Evolutionary conservation across 2,329 filamentous ascomycete species (phyloP).

Genomic region (Penicillium sp.): DNA sequence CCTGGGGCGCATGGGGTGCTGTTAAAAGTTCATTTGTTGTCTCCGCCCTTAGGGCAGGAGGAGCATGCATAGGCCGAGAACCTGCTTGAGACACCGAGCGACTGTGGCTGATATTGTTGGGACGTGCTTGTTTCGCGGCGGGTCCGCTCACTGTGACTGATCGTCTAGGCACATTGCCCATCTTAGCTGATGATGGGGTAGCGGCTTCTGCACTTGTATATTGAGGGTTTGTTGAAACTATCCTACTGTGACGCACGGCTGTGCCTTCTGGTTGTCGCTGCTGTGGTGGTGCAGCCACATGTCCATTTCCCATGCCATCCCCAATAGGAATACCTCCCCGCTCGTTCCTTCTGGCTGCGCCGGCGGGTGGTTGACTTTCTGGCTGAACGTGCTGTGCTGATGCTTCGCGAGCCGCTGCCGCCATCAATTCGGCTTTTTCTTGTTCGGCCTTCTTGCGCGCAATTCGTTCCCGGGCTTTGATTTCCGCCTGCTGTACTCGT

Average conservation of each 20-base stretch:
- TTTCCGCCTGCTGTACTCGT: conserved; percentile 77
- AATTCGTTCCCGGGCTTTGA: conserved; percentile 61
- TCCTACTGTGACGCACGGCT: conserved; percentile 17
- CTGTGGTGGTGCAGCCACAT: conserved; percentile 2
- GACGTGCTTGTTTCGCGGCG: conserved; percentile 9
- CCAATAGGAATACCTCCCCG: background rate
- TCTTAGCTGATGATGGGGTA: conserved; percentile 14
- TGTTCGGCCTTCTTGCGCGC: conserved; percentile 29
- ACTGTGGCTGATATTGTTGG: conserved; percentile 2
- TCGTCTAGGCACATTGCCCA: conserved; percentile 24
- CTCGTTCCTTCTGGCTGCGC: background rate
- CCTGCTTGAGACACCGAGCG: conserved; percentile 18
- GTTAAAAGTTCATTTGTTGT: conserved; percentile 13
- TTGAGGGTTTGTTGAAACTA: conserved; percentile 20
- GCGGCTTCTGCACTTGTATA: conserved; percentile 17
- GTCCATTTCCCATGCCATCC: background rate
- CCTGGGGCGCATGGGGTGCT: conserved; percentile 16
- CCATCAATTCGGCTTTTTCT: conserved; percentile 15
- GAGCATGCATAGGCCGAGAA: background rate
- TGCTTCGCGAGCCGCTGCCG: conserved; percentile 1
- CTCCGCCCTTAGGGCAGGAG: conserved; percentile 7
- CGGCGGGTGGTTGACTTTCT: conserved; percentile 7
- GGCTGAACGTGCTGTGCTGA: conserved; percentile 7
- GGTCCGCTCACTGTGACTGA: conserved; percentile 27
- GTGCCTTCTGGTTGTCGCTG: conserved; percentile 12